Evolutionary conservation across 345 rosid species (phyloP).

Genomic region (Arabidopsis thaliana): TAIR10.1 NC_003071.7:9009001-9009500

Average conservation of each 20-base stretch:
- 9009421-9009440: conserved; percentile 32
- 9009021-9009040: conserved; percentile 30
- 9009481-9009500: conserved; percentile 36
- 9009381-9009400: conserved; percentile 25
- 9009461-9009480: conserved; percentile 31
- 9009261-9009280: conserved; percentile 43
- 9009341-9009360: conserved; percentile 36
- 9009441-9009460: conserved; percentile 37
- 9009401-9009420: conserved; percentile 34
- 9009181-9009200: conserved; percentile 37
- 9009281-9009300: conserved; percentile 42
- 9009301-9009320: conserved; percentile 35
- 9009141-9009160: conserved; percentile 42
- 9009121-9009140: conserved; percentile 44
- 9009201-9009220: conserved; percentile 43
- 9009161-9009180: conserved; percentile 42
- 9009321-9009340: conserved; percentile 57
- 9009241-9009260: conserved; percentile 37
- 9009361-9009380: conserved; percentile 26
- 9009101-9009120: conserved; percentile 26
- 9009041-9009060: conserved; percentile 45
- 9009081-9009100: conserved; percentile 35
- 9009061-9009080: conserved; percentile 43
- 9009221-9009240: conserved; percentile 38
- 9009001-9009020: conserved; percentile 12